These are phyloP conservation scores for Linnemannia zychae DNA, from an alignment of 192 early-diverging fungal genomes.

Conservation along the genomic window DNA sequence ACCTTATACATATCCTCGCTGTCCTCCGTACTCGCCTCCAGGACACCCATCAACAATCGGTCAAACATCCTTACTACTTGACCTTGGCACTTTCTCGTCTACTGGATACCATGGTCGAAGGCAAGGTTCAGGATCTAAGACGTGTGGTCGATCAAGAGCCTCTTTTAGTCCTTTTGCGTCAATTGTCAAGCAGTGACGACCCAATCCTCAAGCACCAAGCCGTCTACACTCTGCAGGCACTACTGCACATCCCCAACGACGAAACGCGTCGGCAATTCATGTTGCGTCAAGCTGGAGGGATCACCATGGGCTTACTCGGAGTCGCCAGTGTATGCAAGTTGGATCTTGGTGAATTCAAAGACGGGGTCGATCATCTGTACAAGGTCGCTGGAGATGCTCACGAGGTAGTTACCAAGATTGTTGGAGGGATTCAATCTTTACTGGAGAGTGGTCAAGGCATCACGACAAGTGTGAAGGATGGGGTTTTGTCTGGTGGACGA, in stretches of 20 bases:
- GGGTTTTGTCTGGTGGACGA: background rate
- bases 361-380: background rate
- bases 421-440: background rate
- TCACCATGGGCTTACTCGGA: background rate
- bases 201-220: background rate
- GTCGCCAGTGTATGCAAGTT: background rate
- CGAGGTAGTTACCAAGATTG: background rate
- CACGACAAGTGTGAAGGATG: background rate
- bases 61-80: background rate
- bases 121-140: background rate
- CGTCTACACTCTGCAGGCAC: background rate
- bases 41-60: background rate
- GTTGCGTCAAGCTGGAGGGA: background rate
- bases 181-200: background rate
- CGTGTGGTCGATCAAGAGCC: background rate
- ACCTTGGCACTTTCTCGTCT: background rate
- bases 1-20: background rate
- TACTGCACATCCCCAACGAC: constrained; percentile 3
- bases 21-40: background rate
- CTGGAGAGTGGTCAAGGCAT: background rate
- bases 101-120: background rate
- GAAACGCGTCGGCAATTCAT: background rate
- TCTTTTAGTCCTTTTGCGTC: background rate
- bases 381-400: background rate
- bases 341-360: background rate